phyloP scores from a whole-genome alignment of 768 basidiomycete genomes.

The Auricularia cornea region DNA sequence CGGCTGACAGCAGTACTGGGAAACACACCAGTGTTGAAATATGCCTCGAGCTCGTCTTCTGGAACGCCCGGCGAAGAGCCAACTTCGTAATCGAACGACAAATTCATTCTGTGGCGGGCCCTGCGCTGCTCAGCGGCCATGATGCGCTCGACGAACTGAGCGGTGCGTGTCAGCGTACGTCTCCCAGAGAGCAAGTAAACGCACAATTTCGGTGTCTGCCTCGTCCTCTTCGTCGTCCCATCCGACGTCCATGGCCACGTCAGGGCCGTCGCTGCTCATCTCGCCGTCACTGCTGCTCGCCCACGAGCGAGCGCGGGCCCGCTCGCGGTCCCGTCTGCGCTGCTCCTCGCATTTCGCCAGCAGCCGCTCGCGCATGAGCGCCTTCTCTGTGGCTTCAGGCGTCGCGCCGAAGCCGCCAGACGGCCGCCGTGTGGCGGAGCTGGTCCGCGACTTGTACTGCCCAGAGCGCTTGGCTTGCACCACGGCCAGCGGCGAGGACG shows the following conservation, averaged over 20 bases:
- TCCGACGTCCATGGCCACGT: background rate
- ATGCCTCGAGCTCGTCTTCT: background rate
- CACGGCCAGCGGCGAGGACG: background rate
- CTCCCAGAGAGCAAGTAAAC: background rate
- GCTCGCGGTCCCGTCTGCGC: background rate
- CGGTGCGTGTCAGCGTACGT: background rate
- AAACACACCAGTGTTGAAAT: background rate
- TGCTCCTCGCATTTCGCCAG: background rate
- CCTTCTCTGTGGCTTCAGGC: background rate
- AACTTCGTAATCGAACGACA: background rate
- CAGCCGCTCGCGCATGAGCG: background rate
- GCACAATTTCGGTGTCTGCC: background rate
- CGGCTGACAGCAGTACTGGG: background rate
- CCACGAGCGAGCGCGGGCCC: background rate
- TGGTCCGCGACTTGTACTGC: background rate
- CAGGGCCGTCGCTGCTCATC: background rate
- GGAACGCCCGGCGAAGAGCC: background rate
- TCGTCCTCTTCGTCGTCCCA: background rate
- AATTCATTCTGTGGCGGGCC: background rate
- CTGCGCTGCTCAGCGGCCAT: background rate
- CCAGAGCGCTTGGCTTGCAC: background rate
- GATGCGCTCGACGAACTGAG: background rate
- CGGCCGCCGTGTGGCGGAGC: too few relatives aligned
- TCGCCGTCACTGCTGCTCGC: background rate
- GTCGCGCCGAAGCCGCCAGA: too few relatives aligned